Base-by-base conservation (phyloP, 2,329 filamentous ascomycete species). In the Phaeophleospora eucalypticola region DNA sequence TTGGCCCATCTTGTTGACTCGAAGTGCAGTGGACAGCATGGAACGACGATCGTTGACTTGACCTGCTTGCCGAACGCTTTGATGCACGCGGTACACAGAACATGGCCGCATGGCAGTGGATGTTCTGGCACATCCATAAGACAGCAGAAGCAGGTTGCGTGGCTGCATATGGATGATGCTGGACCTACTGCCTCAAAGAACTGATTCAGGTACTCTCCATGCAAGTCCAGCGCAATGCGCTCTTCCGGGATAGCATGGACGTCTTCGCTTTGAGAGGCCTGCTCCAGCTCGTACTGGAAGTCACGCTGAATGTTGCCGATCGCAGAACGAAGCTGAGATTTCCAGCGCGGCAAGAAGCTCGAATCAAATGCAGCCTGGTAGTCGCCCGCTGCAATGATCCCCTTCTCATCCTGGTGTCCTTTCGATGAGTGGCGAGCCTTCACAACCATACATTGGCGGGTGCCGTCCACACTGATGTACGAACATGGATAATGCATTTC, bases 401-500 rank as follows among this genome's bases (percentile, higher is more conserved):
- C 74, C 21, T 65, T 61, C 20, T 60, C 57, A 33, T 67, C 64
- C 47, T 77, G 74, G 56, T 77, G 74, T 12, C 61, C 61, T 44
- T 65, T 65, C 15, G 56, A 48, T 19, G 53, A 51, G 47, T 65
- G 62, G 1, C 62, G 58, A 29, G 62, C 63, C 44, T 64, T 64
- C 24, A 65, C 61, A 9, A 64, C 49, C 54, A 55, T 55, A 51
- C 62, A 66, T 37, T 58, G 54, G 39, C 62, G 46, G 16, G 56
- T 60, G 15, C 60, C 61, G 33, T 68, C 61, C 2, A 51, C 43
- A 45, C 53, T 59, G 36, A 63, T 60, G 41, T 65, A 74, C 36
- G 69, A 67, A 47, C 75, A 78, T 4, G 71, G 73, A 64, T 70
- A 76, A 45, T 72, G 66, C 27, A 69, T 64, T 34, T 71, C 64